A percentile compares a stretch with the other conserved stretches of the same genome.
These are phyloP conservation scores for Boletus calvinii DNA, from an alignment of 1,284 basidiomycete species.

Conservation along the genomic window DNA sequence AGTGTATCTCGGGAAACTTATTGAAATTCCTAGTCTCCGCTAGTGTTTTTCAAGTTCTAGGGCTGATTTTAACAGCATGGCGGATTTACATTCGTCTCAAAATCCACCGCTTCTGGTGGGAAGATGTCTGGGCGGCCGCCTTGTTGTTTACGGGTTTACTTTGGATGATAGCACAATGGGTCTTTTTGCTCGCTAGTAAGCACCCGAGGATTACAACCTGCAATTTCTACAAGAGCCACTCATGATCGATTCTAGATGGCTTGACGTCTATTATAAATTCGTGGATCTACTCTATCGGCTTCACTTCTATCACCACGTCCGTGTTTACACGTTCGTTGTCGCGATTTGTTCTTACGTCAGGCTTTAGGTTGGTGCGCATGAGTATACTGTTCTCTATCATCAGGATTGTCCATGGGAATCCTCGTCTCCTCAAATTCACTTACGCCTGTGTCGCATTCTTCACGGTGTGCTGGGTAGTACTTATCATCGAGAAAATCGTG, in stretches of 20 bases:
- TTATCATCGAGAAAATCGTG: conserved; percentile 12
- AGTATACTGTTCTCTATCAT: conserved; percentile 24
- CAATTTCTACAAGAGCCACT: not conserved
- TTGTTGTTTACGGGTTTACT: conserved; percentile 13
- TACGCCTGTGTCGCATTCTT: conserved; percentile 13
- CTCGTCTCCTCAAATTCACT: conserved; percentile 16
- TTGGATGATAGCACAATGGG: conserved; percentile 13
- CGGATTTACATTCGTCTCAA: conserved; percentile 24
- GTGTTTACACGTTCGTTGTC: not conserved
- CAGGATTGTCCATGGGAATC: conserved; percentile 12
- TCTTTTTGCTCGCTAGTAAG: conserved; percentile 20
- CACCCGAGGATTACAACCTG: not conserved
- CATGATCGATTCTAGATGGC: not conserved
- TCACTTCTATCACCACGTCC: too few relatives aligned
- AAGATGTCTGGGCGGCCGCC: conserved; percentile 19
- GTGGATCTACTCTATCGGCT: too few relatives aligned
- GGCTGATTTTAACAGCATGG: conserved; percentile 20
- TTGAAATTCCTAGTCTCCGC: conserved; percentile 8
- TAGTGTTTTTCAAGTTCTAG: conserved; percentile 16
- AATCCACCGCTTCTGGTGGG: conserved; percentile 29
- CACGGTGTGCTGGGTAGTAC: conserved; percentile 13
- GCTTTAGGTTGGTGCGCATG: conserved; percentile 17
- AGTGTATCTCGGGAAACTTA: not conserved
- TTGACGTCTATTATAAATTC: too few relatives aligned
- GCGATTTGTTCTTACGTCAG: not conserved